These are phyloP conservation scores for Pythium grandisporangium DNA, from an alignment of 352 stramenopile genomes.

Conservation along the genomic window DNA sequence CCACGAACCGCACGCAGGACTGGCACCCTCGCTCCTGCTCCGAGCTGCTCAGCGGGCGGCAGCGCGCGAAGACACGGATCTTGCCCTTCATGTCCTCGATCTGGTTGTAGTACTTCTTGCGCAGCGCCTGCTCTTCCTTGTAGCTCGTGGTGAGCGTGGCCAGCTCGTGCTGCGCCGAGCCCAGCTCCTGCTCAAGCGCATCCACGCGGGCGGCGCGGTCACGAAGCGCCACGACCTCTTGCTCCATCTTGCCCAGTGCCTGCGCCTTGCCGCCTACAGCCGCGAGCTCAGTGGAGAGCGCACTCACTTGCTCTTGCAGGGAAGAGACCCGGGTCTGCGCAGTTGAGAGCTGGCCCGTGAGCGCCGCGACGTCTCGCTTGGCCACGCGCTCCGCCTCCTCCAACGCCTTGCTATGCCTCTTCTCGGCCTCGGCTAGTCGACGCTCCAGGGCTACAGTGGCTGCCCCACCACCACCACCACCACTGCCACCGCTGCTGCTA, in stretches of 20 bases:
- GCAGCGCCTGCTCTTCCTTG: slow-evolving; percentile 81
- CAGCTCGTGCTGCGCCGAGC: slow-evolving; percentile 17
- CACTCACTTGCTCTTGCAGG: slow-evolving; percentile 38
- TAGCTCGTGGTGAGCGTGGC: slow-evolving; percentile 67
- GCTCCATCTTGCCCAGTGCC: slow-evolving; percentile 49
- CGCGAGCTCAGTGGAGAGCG: slow-evolving; percentile 36
- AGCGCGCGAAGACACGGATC: slow-evolving; percentile 90
- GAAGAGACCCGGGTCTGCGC: slow-evolving; percentile 29
- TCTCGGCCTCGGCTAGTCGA: slow-evolving; percentile 60
- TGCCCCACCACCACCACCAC: slow-evolving; percentile 6
- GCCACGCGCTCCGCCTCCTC: slow-evolving; percentile 55
- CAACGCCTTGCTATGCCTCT: slow-evolving; percentile 65
- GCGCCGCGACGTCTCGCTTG: slow-evolving; percentile 31
- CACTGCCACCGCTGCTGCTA: slow-evolving; percentile 1
- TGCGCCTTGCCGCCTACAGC: slow-evolving; percentile 32
- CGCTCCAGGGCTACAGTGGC: slow-evolving; percentile 29
- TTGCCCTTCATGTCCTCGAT: slow-evolving; percentile 96
- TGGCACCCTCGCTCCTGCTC: slow-evolving; percentile 75
- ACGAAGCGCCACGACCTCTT: slow-evolving; percentile 41
- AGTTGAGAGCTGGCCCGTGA: slow-evolving; percentile 38
- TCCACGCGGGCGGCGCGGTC: slow-evolving; percentile 39
- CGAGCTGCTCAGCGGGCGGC: slow-evolving; percentile 84
- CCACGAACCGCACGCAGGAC: slow-evolving; percentile 53
- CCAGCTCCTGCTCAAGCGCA: slow-evolving; percentile 37
- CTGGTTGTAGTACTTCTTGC: slow-evolving; percentile 95